Percentiles rank a stretch among this genome's conserved stretches.
These are phyloP conservation scores for Prunus campanulata DNA, from an alignment of 306 rosid species.

Conservation along the genomic window DNA sequence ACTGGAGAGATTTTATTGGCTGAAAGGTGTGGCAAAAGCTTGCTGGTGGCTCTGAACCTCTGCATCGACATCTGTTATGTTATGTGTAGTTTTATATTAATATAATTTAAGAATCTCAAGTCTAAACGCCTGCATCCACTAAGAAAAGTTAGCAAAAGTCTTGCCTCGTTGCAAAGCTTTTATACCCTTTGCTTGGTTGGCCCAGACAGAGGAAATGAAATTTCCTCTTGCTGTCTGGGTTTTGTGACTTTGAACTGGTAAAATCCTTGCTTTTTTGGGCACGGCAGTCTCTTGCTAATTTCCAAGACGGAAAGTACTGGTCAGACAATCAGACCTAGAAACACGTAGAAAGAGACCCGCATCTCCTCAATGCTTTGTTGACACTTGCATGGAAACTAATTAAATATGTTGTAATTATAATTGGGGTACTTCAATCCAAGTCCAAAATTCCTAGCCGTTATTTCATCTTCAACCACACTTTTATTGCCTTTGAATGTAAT, in stretches of 20 bases:
- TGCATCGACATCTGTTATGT: constrained; percentile 18
- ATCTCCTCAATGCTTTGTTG: not conserved
- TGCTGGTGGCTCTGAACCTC: constrained; percentile 31
- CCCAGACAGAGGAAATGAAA: not conserved
- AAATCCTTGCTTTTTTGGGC: not conserved
- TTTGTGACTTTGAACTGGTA: constrained; percentile 3
- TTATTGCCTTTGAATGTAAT: too few relatives aligned
- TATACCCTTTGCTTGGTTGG: not conserved
- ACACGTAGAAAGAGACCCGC: not conserved
- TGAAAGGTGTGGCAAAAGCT: constrained; percentile 21
- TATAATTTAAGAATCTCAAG: not conserved
- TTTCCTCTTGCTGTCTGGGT: constrained; percentile 1
- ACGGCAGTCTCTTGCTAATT: not conserved
- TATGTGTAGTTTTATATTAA: not conserved
- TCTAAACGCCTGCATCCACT: not conserved
- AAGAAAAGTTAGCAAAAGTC: too few relatives aligned
- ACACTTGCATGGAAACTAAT: too few relatives aligned
- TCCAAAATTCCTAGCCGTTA: too few relatives aligned
- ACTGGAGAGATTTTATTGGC: constrained; percentile 24
- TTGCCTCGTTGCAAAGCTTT: not conserved
- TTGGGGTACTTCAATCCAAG: too few relatives aligned
- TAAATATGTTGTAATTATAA: too few relatives aligned
- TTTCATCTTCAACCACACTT: too few relatives aligned
- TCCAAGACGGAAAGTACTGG: not conserved
- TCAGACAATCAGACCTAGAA: not conserved